Base-by-base conservation (phyloP, 1,139 yeast genomes). In the Nematodospora anomalae region DNA sequence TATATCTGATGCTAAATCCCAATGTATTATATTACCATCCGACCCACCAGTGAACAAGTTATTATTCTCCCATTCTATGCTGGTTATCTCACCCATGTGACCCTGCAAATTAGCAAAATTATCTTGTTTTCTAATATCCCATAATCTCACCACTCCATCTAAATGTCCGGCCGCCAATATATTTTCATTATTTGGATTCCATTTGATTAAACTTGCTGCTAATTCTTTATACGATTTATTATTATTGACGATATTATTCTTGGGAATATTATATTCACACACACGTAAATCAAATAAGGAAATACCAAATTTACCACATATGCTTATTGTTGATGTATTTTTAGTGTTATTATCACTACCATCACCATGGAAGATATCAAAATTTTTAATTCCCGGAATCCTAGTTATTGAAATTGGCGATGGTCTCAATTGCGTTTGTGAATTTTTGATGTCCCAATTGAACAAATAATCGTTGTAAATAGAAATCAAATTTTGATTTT, bases 1-100 rank as follows among this genome's bases (percentile, higher is more conserved):
- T 7, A 53, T 43, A 36, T 61, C 67, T 12, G 55, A 53, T 10
- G 73, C 60, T 27, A 80, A 60, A 55, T 81, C 83, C 95, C 95
- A 86, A 47, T 81, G 83, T 10, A 83, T 68, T 11, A 86, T 75
- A 41, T 76, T 78, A 3, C 94, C 94, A 53, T 85, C 92, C 42
- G 69, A 65, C 2, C 86, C 80, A 4, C 87, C 85, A 1, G 84
- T 70, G 52, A 80, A 79, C 28, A 85, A 53, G 49, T 79, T 83
- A 8, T 68, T 61, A 38, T 71, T 62, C 36, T 70, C 62, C 95
- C 95, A 86, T 46, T 79, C 79, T 22, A 85, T 54, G 16, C 79
- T 63, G 11, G 79, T 75, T 11, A 84, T 67, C 13, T 16, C 22
- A 7, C 15, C 24, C 26, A 36, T 20, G 52, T 83, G 89, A 1